phyloP scores from a whole-genome alignment of 345 rosid species.

The Corchorus capsularis region DNA sequence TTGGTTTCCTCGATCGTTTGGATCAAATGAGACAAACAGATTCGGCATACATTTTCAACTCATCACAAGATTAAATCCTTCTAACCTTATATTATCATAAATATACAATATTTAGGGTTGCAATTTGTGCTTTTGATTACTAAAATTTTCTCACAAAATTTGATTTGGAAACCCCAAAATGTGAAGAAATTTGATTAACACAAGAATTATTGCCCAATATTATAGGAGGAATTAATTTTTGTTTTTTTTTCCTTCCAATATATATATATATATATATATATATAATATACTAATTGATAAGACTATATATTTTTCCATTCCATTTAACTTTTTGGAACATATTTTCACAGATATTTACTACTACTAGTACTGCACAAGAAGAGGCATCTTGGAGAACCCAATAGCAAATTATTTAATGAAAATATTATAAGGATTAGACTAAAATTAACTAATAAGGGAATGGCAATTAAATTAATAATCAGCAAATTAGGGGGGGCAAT shows the following conservation, averaged over 20 bases:
- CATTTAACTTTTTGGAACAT: too few relatives aligned
- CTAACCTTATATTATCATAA: too few relatives aligned
- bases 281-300: background rate
- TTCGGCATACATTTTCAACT: slow-evolving; percentile 29
- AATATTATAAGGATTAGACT: too few relatives aligned
- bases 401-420: background rate
- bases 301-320: background rate
- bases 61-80: too few relatives aligned
- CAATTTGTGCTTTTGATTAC: background rate
- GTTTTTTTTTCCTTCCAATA: too few relatives aligned
- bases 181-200: background rate
- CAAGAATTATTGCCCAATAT: background rate
- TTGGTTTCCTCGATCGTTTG: slow-evolving; percentile 30
- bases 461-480: slow-evolving; percentile 19
- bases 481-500: slow-evolving; percentile 13
- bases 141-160: background rate
- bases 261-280: too few relatives aligned
- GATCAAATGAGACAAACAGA: slow-evolving; percentile 27
- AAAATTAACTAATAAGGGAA: background rate
- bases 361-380: background rate
- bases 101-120: background rate
- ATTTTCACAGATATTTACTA: background rate
- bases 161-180: background rate
- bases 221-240: background rate
- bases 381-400: background rate